Base-by-base conservation (phyloP, 345 rosid genomes). In the Passiflora organensis region DNA sequence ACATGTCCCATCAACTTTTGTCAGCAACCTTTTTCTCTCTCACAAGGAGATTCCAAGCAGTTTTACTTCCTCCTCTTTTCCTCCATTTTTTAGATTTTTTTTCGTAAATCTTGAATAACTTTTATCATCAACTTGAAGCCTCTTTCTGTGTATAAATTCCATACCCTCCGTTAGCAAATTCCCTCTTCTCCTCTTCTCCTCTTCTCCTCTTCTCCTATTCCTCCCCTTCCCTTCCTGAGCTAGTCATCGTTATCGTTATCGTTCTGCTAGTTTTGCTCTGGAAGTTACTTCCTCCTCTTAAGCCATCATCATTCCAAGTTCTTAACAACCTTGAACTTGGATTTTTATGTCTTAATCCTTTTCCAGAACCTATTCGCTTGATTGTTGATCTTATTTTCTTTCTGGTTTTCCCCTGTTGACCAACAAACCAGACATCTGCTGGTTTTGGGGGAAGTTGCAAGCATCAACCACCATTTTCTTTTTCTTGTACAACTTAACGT, bases 121-220 rank as follows among this genome's bases (percentile, higher is more conserved):
- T 39, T 44, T 22, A n/a, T n/a, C 37, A 58, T 64, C 73, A 62
- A 60, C 68, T 62, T 51, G 57, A 1, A 3, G 22, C 43, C 15
- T 60, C 51, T 61, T 72, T 44, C 58, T 11, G 21, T 63, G 79
- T 86, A 82, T 86, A 86, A 82, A 82, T 76, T 20, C 52, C 32
- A 1, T 4, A 36, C 28, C n/a, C 57, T 51, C 13, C 39, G 14
- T 14, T 47, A 14, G 15, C 16, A 2, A 10, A 5, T 5, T 0
- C 53, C 60, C 59, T 66, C 67, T 50, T 32, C 11, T 48, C 43
- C 25, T 43, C 41, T 4, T 46, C 23, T 4, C 25, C 55, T 28
- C n/a, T n/a, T n/a, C n/a, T n/a, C n/a, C n/a, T n/a, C n/a, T n/a
- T n/a, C n/a, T n/a, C n/a, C n/a, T n/a, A n/a, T n/a, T n/a, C n/a